Conservation (phyloP, 208 protist species). For the Trypanosoma vivax region DNA sequence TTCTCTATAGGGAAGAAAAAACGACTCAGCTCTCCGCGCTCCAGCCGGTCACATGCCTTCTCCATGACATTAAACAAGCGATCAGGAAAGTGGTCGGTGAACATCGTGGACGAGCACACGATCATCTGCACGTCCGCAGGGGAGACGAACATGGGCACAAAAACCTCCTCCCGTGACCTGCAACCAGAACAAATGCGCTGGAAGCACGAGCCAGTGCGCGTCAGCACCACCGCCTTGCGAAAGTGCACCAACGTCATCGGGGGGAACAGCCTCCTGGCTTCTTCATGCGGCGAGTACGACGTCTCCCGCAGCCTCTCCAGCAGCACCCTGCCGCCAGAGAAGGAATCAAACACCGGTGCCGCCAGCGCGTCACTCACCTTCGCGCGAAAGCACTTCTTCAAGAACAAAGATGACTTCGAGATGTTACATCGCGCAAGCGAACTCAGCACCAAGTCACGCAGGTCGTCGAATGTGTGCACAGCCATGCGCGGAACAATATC, state of each 20-base stretch:
- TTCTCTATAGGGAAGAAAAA: constrained; percentile 44
- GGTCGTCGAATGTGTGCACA: constrained; percentile 67
- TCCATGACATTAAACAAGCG: constrained; percentile 51
- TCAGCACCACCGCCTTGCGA: constrained; percentile 40
- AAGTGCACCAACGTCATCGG: constrained; percentile 66
- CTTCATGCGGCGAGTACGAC: constrained; percentile 13
- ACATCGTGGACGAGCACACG: constrained; percentile 65
- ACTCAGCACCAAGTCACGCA: constrained; percentile 74
- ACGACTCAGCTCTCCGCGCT: constrained; percentile 63
- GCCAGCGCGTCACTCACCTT: constrained; percentile 23
- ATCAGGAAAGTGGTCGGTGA: constrained; percentile 85
- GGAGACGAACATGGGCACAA: constrained; percentile 46
- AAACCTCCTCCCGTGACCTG: constrained; percentile 42
- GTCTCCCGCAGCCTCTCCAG: constrained; percentile 29
- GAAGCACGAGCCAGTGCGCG: constrained; percentile 3
- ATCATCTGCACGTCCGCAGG: constrained; percentile 63
- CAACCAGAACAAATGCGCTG: constrained; percentile 16
- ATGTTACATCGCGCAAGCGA: constrained; percentile 40
- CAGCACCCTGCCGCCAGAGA: constrained; percentile 24
- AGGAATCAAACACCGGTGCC: constrained; percentile 8
- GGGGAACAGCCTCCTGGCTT: constrained; percentile 41
- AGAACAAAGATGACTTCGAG: constrained; percentile 62
- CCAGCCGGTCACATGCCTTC: constrained; percentile 24
- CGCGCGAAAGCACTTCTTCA: constrained; percentile 32
- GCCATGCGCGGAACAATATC: constrained; percentile 78